Base-by-base conservation (phyloP, 2,329 filamentous ascomycete genomes). In the Alternaria conjuncta region DNA sequence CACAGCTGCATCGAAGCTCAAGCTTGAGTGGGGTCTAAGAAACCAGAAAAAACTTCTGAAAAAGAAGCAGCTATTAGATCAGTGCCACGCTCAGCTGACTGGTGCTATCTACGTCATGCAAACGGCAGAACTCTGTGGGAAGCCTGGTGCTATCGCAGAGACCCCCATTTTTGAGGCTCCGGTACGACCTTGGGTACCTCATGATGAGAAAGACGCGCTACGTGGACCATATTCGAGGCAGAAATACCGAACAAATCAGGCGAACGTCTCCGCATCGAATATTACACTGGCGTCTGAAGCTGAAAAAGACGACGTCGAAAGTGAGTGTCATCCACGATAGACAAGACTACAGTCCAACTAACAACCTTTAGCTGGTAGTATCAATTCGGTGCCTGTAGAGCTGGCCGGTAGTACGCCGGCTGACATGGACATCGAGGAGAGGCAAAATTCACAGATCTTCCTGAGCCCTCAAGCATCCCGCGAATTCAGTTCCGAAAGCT, bases 331-430 rank as follows among this genome's bases (percentile, higher is more conserved):
- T n/a, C 26, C 18, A 45, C 5, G 9, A 5, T 45, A 12, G 10
- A 13, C 10, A 8, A 1, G 15, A n/a, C 1, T 32, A 8, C 11
- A 5, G 13, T 41, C 45, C 23, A n/a, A 36, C 70, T 69, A 32
- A 71, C 44, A 30, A 15, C 13, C 3, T 23, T 11, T 12, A 73
- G 72, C 60, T 9, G 30, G 32, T 21, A 68, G 71, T 4, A 26
- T 71, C 6, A 68, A 71, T 36, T 67, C 68, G 13, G n/a, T 46
- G 20, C 72, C 68, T 6, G 64, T 64, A 3, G 75, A 77, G 45
- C 67, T 77, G 32, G 71, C 70, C n/a, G 75, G 75, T 43, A 75
- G 75, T 53, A 75, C 65, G 6, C 74, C 74, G 18, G 68, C 68
- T 36, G 70, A 75, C 49, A 51, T 73, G 18, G 57, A 57, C 10